Percentiles rank a stretch among this genome's conserved stretches.
Conservation (phyloP, 73 alveolate species). For the Breviolum minutum region DNA sequence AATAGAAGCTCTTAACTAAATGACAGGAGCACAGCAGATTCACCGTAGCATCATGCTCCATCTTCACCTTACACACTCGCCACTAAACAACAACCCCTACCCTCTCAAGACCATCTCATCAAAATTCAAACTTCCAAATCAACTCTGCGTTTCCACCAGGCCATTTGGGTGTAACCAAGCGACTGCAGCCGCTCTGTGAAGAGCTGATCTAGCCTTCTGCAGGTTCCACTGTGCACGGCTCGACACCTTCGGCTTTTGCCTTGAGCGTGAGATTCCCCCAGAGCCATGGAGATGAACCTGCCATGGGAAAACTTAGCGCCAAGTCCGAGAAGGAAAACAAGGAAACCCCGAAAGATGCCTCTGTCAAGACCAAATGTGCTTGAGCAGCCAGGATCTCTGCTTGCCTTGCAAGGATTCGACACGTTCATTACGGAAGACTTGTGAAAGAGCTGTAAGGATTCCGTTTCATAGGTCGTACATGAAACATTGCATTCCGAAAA, state of each 20-base stretch:
- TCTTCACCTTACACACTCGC: background rate
- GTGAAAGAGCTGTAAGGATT: background rate
- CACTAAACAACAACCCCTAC: background rate
- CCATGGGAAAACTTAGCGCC: background rate
- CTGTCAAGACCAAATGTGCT: constrained; percentile 50
- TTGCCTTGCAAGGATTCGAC: constrained; percentile 13
- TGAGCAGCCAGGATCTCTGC: constrained; percentile 68
- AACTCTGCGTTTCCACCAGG: no score
- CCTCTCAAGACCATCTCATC: no score
- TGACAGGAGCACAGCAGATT: constrained; percentile 43
- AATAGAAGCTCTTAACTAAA: background rate
- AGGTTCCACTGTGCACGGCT: constrained; percentile 10
- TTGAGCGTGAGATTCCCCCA: background rate
- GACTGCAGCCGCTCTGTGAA: constrained; percentile 42
- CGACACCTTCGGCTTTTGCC: background rate
- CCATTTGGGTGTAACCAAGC: no score
- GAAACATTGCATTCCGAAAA: no score
- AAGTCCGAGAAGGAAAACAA: no score
- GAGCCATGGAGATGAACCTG: background rate
- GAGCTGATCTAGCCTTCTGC: constrained; percentile 55
- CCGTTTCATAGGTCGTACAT: background rate
- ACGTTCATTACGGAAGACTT: background rate
- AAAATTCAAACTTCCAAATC: no score
- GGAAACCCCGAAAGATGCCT: background rate
- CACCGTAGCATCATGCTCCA: constrained; percentile 41